Evolutionary conservation across 2,329 filamentous ascomycete genomes (phyloP).

Genomic region (Colletotrichum sp.): DNA sequence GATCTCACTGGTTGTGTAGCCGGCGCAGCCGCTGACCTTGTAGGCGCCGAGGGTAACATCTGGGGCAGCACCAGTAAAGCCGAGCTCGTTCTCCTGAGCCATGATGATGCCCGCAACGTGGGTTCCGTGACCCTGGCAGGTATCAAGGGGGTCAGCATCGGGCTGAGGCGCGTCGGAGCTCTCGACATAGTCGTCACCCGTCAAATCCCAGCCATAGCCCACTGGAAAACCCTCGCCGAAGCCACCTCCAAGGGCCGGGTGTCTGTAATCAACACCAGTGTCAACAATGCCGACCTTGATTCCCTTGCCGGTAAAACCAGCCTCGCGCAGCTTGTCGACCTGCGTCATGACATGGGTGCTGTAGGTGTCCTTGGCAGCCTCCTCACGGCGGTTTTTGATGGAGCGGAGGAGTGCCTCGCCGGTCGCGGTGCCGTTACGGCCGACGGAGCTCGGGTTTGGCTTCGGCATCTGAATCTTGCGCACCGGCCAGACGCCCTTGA

Average conservation of each 20-base stretch:
- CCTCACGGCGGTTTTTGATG: background rate
- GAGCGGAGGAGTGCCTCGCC: constrained; percentile 1
- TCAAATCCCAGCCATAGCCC: constrained; percentile 51
- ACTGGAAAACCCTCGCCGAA: constrained; percentile 56
- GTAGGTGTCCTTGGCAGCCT: constrained; percentile 12
- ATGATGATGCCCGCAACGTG: constrained; percentile 52
- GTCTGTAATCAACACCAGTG: constrained; percentile 50
- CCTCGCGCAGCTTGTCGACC: constrained; percentile 44
- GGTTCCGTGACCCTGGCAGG: constrained; percentile 47
- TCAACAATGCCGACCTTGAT: constrained; percentile 48
- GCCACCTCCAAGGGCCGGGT: constrained; percentile 56
- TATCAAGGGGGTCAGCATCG: constrained; percentile 44
- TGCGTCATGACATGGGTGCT: constrained; percentile 36
- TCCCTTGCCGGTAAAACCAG: constrained; percentile 50
- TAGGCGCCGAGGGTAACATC: constrained; percentile 45
- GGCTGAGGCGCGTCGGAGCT: constrained; percentile 34
- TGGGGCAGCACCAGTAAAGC: constrained; percentile 46
- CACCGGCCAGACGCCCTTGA: constrained; percentile 36
- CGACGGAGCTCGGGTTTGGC: constrained; percentile 15
- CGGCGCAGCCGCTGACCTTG: constrained; percentile 40
- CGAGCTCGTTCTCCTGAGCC: constrained; percentile 41
- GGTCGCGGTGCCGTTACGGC: constrained; percentile 20
- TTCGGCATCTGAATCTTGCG: constrained; percentile 24
- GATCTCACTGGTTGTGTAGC: constrained; percentile 40
- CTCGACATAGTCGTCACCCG: constrained; percentile 41